Percentiles rank a stretch among this genome's conserved stretches.
Conservation (phyloP, 2,329 filamentous ascomycete genomes). For the Alternaria conjuncta region DNA sequence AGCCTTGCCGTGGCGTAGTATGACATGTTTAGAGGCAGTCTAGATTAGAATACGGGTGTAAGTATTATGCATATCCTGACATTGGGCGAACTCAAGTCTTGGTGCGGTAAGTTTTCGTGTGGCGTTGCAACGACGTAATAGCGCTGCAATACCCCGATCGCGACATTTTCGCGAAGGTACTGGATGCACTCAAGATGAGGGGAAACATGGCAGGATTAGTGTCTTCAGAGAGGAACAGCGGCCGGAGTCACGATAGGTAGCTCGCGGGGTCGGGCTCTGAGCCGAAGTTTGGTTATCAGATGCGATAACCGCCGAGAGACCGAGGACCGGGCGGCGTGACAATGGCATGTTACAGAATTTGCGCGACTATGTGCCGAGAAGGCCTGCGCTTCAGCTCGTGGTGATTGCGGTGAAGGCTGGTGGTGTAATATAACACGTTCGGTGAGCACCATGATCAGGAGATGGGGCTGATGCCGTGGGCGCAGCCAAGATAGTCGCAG, state of each 20-base stretch:
- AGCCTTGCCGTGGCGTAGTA: not conserved
- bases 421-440: not conserved
- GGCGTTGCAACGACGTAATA: slow-evolving; percentile 12
- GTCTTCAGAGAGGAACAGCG: not conserved
- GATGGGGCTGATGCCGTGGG: not conserved
- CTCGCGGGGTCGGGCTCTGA: not conserved
- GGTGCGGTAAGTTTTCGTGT: not conserved
- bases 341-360: slow-evolving; percentile 1
- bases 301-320: slow-evolving; percentile 7
- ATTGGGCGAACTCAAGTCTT: not conserved
- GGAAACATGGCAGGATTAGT: not conserved
- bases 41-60: not conserved
- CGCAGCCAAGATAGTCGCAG: not conserved
- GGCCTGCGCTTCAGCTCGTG: not conserved
- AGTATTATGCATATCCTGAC: not conserved
- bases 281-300: slow-evolving; percentile 14
- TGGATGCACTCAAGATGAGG: slow-evolving; percentile 1
- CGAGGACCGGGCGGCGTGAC: slow-evolving; percentile 4
- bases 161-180: not conserved
- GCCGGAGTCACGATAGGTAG: not conserved
- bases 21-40: not conserved
- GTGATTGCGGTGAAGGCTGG: not conserved
- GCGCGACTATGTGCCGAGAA: slow-evolving; percentile 10
- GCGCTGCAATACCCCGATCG: not conserved
- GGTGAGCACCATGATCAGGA: slow-evolving; percentile 2